Evolutionary conservation across 2,329 filamentous ascomycete genomes (phyloP).

Genomic region (Aspergillus transmontanensis): DNA sequence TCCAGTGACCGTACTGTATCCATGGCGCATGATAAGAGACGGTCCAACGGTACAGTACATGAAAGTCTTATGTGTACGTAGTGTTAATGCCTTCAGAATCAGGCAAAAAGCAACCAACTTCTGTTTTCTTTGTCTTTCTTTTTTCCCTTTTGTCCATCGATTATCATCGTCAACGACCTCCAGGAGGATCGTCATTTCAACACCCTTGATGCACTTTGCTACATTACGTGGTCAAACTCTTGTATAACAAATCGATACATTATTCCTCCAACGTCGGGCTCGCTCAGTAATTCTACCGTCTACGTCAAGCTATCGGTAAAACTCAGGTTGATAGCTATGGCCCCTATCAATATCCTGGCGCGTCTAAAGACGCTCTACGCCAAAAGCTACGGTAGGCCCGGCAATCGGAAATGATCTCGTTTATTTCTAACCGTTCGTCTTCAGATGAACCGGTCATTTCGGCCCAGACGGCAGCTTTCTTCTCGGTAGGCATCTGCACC

Average conservation of each 20-base stretch:
- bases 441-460: slow-evolving; percentile 43
- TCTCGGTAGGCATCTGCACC: slow-evolving; percentile 39
- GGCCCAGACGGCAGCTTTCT: slow-evolving; percentile 36
- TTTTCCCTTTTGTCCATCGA: slow-evolving; percentile 1
- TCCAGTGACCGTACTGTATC: neutral
- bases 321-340: slow-evolving; percentile 26
- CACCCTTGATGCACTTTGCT: neutral
- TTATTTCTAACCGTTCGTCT: slow-evolving; percentile 13
- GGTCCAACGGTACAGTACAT: neutral
- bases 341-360: slow-evolving; percentile 35
- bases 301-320: neutral
- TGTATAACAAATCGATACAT: neutral
- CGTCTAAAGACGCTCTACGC: slow-evolving; percentile 37
- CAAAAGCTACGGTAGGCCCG: slow-evolving; percentile 32
- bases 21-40: neutral
- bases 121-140: slow-evolving; percentile 12
- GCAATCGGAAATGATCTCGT: neutral
- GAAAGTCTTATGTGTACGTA: neutral
- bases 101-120: slow-evolving; percentile 10
- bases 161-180: slow-evolving; percentile 5
- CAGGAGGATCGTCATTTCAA: slow-evolving; percentile 5
- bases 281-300: neutral
- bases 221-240: neutral
- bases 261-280: neutral
- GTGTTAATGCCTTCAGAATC: slow-evolving; percentile 10